phyloP scores from a whole-genome alignment of 495 filamentous ascomycete species.

The Penicillium canariense region DNA sequence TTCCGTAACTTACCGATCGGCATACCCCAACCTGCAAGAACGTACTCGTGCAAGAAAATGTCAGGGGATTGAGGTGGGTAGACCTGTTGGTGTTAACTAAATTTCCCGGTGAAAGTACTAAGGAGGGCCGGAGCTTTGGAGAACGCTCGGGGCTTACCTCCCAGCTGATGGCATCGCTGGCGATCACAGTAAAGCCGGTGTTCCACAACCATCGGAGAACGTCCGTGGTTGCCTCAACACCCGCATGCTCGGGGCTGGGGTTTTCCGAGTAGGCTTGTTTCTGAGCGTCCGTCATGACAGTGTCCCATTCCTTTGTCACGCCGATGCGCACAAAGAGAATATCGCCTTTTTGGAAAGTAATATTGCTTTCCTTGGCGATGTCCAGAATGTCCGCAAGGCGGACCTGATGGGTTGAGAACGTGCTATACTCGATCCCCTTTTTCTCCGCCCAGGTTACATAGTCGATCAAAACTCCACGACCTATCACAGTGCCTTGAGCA shows the following conservation, averaged over 20 bases:
- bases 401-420: conserved; percentile 42
- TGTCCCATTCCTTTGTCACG: conserved; percentile 42
- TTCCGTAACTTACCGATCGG: conserved; percentile 46
- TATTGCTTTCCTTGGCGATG: conserved; percentile 33
- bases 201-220: conserved; percentile 49
- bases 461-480: conserved; percentile 55
- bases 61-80: conserved; percentile 34
- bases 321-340: conserved; percentile 54
- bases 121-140: background rate
- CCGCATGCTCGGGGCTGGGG: conserved; percentile 31
- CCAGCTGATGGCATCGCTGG: conserved; percentile 47
- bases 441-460: conserved; percentile 50
- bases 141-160: conserved; percentile 29
- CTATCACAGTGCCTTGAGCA: conserved; percentile 17
- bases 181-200: conserved; percentile 49
- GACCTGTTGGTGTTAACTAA: conserved; percentile 21
- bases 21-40: conserved; percentile 55
- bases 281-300: conserved; percentile 34
- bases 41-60: conserved; percentile 49
- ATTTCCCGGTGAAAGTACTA: background rate
- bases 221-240: conserved; percentile 43
- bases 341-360: conserved; percentile 47
- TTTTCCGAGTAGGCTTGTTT: conserved; percentile 31
- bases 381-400: conserved; percentile 39
- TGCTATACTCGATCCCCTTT: conserved; percentile 34